Base-by-base conservation (phyloP, 2,329 filamentous ascomycete genomes). In the Penicillium hordei region DNA sequence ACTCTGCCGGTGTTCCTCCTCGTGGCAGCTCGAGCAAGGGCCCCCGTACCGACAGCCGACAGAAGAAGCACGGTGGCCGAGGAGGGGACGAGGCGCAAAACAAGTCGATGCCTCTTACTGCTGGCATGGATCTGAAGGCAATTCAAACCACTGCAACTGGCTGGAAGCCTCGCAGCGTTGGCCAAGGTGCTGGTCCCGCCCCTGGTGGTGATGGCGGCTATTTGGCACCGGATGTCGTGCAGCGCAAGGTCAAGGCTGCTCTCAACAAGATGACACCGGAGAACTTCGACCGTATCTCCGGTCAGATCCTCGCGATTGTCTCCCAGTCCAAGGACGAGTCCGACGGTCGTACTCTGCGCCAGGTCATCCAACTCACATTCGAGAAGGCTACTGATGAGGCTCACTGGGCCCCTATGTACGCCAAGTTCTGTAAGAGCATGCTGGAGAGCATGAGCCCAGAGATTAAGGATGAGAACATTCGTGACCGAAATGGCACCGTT, bases 261-360 rank as follows among this genome's bases (percentile, higher is more conserved):
- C 82, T 99, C 70, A 99, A 99, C 87, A 99, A 99, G 89, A 97
- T 99, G 94, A 97, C 94, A 0, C 94, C 94, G 0, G 94, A 99
- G 79, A 99, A 97, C 73, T 99, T 99, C 70, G 93, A 96, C 74
- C 92, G 89, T 79, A 96, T 99, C 66, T 86, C 94, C 7, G 90
- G 93, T 61, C 92, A 97, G 75, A 96, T 99, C 61, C 84, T 99
- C 31, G 83, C 87, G 53, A 99, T 99, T 73, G 92, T 93, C 29
- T 89, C 86, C 23, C 94, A 99, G 75, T 97, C 93, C 53, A 96
- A 96, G 83, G 89, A 96, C 68, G 94, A 99, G 79, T 85, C 86
- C 23, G 94, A 99, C 70, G 94, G 94, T 44, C 90, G 93, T 58
- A 97, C 94, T 8, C 84, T 99, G 50, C 90, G 94, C 69, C 94